Evolutionary conservation across 164 flowering plant species (phyloP).

Genomic region (Umbilicus rupestris): DNA sequence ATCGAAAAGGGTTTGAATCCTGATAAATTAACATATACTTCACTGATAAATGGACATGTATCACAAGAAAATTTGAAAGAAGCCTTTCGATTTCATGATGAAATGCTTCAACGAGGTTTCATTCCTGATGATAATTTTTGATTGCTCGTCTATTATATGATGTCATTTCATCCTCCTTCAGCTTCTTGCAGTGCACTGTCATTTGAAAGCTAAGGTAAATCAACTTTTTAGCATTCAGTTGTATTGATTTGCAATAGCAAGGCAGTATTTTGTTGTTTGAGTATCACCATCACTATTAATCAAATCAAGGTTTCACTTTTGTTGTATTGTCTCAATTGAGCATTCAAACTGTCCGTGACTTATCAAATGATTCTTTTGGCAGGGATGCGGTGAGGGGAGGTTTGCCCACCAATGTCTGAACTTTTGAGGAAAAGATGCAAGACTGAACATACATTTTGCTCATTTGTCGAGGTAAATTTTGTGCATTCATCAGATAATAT

Average conservation of each 20-base stretch:
- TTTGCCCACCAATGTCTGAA: not conserved
- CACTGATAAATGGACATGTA: constrained; percentile 72
- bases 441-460: not conserved
- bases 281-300: not conserved
- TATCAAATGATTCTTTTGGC: not conserved
- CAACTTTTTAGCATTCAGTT: not conserved
- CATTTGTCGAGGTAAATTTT: not conserved
- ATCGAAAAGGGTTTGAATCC: constrained; percentile 50
- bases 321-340: not conserved
- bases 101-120: constrained; percentile 78
- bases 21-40: constrained; percentile 57
- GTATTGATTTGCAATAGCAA: not conserved
- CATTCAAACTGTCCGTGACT: not conserved
- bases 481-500: not conserved
- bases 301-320: not conserved
- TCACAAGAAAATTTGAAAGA: constrained; percentile 55
- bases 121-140: constrained; percentile 75
- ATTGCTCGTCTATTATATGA: constrained; percentile 4
- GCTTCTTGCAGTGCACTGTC: not conserved
- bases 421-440: not conserved
- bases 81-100: constrained; percentile 82
- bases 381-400: not conserved
- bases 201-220: not conserved
- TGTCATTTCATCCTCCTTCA: not conserved
- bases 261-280: not conserved